Base-by-base conservation (phyloP, 352 stramenopile species). In the Phytophthora ramorum region DNA sequence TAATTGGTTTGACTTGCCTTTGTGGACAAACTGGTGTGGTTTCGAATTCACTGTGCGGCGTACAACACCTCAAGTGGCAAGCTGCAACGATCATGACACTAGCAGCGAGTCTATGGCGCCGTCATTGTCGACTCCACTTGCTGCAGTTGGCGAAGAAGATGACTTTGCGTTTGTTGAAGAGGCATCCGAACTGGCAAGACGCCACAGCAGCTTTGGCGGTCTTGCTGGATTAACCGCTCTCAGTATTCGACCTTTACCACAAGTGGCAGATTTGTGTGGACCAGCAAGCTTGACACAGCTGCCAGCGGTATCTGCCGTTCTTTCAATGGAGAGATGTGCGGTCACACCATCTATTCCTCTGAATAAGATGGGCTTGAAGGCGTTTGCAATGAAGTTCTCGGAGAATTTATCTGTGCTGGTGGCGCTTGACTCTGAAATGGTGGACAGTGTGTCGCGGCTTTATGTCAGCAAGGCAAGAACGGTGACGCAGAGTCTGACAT, bases 151-250 rank as follows among this genome's bases (percentile, higher is more conserved):
- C 17, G 78, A 89, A 58, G 86, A 93, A 51, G 84, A 95, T 37
- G 84, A 84, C 49, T 95, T 95, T 52, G 81, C 86, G 2, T 92
- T 95, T 58, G 78, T 95, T 6, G 86, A 95, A 76, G 86, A 92
- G 61, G 78, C 79, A 28, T 65, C 76, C 0, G 83, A 91, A 58
- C 57, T 90, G 20, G 63, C 79, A 7, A 72, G 83, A 35, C 68
- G 81, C 8, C 87, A 83, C 47, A 91, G 79, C 43, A 91, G 84
- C 48, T 82, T 94, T 65, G 81, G 78, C 12, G 79, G 78, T 28
- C 65, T 70, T 52, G 73, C 69, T 51, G 78, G 73, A n/a, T 58
- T 79, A 16, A 66, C 72, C 17, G 72, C 66, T 13, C 69, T 81
- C 4, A 73, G 71, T 37, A 64, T 84, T 45, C 49, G 58, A n/a